Percentiles rank a stretch among this genome's conserved stretches.
These are phyloP conservation scores for Hirsutella rhossiliensis DNA, from an alignment of 2,329 filamentous ascomycete species.

Conservation along the genomic window DNA sequence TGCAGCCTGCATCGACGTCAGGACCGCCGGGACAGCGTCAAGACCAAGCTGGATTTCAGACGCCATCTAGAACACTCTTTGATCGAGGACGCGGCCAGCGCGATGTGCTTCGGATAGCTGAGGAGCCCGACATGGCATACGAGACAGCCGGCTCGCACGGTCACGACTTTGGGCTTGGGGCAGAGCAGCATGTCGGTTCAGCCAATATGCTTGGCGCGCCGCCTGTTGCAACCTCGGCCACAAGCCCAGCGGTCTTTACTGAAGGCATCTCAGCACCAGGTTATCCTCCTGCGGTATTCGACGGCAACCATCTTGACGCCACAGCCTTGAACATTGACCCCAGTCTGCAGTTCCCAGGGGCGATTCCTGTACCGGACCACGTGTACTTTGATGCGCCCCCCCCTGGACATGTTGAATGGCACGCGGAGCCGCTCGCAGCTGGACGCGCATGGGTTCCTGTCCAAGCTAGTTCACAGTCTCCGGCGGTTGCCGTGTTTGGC, in stretches of 20 bases:
- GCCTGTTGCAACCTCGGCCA: background rate
- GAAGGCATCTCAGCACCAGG: background rate
- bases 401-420: background rate
- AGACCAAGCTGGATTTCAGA: background rate
- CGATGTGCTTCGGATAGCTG: background rate
- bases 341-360: constrained; percentile 4
- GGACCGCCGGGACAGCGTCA: background rate
- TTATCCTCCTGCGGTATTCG: constrained; percentile 1
- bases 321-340: constrained; percentile 6
- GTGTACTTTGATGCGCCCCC: background rate
- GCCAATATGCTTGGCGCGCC: background rate
- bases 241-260: background rate
- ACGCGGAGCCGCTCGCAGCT: background rate
- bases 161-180: constrained; percentile 1
- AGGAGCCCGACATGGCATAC: background rate
- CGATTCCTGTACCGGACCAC: background rate
- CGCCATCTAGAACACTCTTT: constrained; percentile 7
- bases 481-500: background rate
- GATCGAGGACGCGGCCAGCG: background rate
- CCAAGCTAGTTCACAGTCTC: background rate
- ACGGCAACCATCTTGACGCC: background rate
- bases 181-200: background rate
- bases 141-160: background rate
- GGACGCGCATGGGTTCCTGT: background rate
- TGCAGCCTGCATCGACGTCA: constrained; percentile 4